Conservation (phyloP, 495 filamentous ascomycete genomes). For the Xylaria cubensis region DNA sequence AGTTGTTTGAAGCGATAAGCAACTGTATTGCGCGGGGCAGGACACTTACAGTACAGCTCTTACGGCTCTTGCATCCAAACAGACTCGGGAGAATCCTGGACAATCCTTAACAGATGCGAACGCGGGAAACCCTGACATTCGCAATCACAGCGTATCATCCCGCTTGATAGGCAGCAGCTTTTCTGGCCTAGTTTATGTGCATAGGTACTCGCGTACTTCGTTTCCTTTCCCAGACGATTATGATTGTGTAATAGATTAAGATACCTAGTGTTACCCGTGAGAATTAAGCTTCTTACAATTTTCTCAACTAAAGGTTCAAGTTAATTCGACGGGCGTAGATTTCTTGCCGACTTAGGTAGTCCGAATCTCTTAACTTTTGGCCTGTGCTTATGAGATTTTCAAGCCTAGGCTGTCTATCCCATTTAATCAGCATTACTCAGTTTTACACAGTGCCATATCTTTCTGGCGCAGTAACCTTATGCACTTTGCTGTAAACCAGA, state of each 20-base stretch:
- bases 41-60: background rate
- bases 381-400: background rate
- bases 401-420: background rate
- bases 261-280: background rate
- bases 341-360: background rate
- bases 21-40: background rate
- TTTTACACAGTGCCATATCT: background rate
- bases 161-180: background rate
- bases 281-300: background rate
- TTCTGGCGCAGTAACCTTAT: background rate
- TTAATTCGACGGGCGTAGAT: background rate
- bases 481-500: background rate
- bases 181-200: background rate
- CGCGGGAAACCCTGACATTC: background rate
- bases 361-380: background rate
- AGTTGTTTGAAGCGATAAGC: background rate
- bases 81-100: background rate
- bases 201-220: background rate
- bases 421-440: background rate
- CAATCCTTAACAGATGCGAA: slow-evolving; percentile 3
- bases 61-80: background rate
- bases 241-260: background rate
- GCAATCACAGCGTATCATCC: background rate
- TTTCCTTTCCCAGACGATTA: background rate
- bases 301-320: background rate